Conservation (phyloP, 164 flowering plant species). For the Taxillus chinensis region DNA sequence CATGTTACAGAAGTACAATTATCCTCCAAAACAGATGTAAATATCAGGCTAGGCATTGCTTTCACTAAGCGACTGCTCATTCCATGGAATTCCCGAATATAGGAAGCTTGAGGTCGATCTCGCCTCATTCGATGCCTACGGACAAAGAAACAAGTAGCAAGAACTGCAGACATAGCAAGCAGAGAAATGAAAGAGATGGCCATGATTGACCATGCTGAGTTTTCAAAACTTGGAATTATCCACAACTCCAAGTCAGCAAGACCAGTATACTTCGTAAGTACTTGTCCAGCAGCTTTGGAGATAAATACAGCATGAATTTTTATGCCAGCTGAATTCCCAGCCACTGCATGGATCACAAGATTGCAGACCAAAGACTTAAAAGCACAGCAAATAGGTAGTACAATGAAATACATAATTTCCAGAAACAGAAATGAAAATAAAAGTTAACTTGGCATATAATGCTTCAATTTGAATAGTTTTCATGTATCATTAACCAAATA, state of each 20-base stretch:
- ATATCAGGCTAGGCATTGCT: slow-evolving; percentile 89
- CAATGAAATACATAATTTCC: too few relatives aligned
- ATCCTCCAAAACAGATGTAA: slow-evolving; percentile 78
- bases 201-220: slow-evolving; percentile 98
- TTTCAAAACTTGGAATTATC: slow-evolving; percentile 68
- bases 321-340: slow-evolving; percentile 74
- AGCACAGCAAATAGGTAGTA: too few relatives aligned
- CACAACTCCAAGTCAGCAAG: slow-evolving; percentile 38
- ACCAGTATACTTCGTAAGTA: slow-evolving; percentile 47
- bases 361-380: background rate
- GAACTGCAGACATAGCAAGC: slow-evolving; percentile 84
- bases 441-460: too few relatives aligned
- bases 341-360: slow-evolving; percentile 55
- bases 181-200: slow-evolving; percentile 83
- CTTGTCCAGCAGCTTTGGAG: slow-evolving; percentile 57
- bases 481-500: too few relatives aligned
- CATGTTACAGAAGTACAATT: slow-evolving; percentile 76
- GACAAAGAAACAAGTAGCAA: slow-evolving; percentile 89
- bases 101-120: slow-evolving; percentile 44
- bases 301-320: slow-evolving; percentile 81
- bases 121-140: slow-evolving; percentile 77
- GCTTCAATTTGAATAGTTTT: too few relatives aligned
- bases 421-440: too few relatives aligned
- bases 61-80: slow-evolving; percentile 89
- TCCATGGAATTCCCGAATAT: slow-evolving; percentile 72